Percentiles rank a stretch among this genome's conserved stretches.
Conservation (phyloP, 1,284 basidiomycete species). For the Kalmanozyma brasiliensis region DNA sequence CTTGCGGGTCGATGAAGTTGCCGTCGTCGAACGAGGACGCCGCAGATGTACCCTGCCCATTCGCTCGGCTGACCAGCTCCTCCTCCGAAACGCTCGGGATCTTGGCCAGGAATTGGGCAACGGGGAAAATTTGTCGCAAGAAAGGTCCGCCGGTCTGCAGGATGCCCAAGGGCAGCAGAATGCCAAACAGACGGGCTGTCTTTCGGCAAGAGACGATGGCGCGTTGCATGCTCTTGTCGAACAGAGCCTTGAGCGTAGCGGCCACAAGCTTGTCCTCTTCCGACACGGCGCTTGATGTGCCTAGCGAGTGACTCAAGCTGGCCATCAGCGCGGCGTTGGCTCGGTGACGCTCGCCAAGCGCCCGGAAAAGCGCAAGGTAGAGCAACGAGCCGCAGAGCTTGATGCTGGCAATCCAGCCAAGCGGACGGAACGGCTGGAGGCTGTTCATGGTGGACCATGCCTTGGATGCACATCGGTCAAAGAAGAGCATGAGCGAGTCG, state of each 20-base stretch:
- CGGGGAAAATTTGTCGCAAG: constrained; percentile 51
- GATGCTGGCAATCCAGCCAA: constrained; percentile 54
- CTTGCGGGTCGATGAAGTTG: constrained; percentile 38
- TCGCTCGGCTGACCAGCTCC: constrained; percentile 24
- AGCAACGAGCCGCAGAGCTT: constrained; percentile 55
- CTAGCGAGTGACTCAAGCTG: constrained; percentile 31
- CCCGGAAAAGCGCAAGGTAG: constrained; percentile 52
- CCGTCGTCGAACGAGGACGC: constrained; percentile 6
- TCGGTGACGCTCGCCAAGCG: constrained; percentile 49
- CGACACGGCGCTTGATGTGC: constrained; percentile 26
- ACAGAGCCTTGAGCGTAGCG: constrained; percentile 44
- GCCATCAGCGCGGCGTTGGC: constrained; percentile 50
- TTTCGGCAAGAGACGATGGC: constrained; percentile 49
- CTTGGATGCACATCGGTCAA: constrained; percentile 54
- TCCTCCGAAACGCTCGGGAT: constrained; percentile 45
- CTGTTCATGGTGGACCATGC: constrained; percentile 55
- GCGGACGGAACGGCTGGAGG: constrained; percentile 54
- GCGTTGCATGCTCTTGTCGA: constrained; percentile 49
- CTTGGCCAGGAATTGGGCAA: constrained; percentile 57
- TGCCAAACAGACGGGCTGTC: constrained; percentile 49
- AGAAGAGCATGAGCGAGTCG: constrained; percentile 62
- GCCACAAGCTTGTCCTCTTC: constrained; percentile 45
- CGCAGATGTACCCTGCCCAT: constrained; percentile 4
- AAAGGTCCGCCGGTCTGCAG: constrained; percentile 57
- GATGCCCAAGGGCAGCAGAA: constrained; percentile 49